Base-by-base conservation (phyloP, 148 eudicot species). In the Vaccinium macrocarpon region DNA sequence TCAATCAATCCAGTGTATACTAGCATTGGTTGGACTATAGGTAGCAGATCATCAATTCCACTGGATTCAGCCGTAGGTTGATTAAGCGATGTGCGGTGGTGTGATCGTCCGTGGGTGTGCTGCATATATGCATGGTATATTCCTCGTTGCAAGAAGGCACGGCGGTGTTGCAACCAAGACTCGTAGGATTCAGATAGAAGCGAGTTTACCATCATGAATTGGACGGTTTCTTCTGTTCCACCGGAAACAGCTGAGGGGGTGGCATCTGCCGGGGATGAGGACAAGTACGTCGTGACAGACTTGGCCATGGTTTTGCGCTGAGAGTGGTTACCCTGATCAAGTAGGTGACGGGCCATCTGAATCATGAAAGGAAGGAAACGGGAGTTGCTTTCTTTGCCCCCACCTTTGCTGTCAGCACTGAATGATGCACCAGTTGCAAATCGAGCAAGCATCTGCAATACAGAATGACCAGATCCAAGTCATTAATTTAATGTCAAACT, bases 181-280 rank as follows among this genome's bases (percentile, higher is more conserved):
- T 93, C 96, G 29, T 97, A 97, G 10, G 99, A 92, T 82, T 97
- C 99, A 1, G 93, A 91, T 23, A 97, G 89, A 56, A 97, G 98
- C 51, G 99, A 97, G 86, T 91, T 95, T 78, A 97, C 99, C 99
- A 97, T 95, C 99, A 97, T 97, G 86, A 92, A 97, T 55, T 97
- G 99, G 29, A 97, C 97, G 6, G 96, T 95, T 83, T 97, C 99
- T 86, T 97, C 99, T 12, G 97, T 88, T 82, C 93, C 94, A 74
- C 80, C 86, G 2, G 96, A 84, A 61, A 90, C 62, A 29, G 93
- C 55, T 25, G 92, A 81, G 27, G 92, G 55, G 82, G 88, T 90
- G 23, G 91, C 84, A 85, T 94, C 98, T n/a, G 89, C 82, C 55
- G 91, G 55, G 23, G 92, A 66, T 38, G 96, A 91, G 82, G 95